These are phyloP conservation scores for Mallotus japonicus DNA, from an alignment of 441 rosid genomes.

Conservation along the genomic window DNA sequence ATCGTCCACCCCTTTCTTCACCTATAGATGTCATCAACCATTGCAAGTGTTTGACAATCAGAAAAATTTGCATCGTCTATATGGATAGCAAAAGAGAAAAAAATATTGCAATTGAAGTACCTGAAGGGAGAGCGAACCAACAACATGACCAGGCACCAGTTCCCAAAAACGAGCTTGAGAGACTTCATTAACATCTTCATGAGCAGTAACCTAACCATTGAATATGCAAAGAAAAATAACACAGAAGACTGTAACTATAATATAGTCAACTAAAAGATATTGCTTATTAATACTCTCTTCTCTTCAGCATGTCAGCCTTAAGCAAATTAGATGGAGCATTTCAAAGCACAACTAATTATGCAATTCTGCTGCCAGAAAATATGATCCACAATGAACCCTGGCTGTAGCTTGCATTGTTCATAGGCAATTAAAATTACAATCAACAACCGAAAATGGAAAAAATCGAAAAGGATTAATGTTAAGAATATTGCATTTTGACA, in stretches of 20 bases:
- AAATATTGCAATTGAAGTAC: slow-evolving; percentile 29
- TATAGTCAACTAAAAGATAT: not conserved
- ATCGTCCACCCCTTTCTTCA: slow-evolving; percentile 63
- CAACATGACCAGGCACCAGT: slow-evolving; percentile 82
- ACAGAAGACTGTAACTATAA: not conserved
- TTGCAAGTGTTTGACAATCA: not conserved
- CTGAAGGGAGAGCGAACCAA: slow-evolving; percentile 78
- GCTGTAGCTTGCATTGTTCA: no score
- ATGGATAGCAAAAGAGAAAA: not conserved
- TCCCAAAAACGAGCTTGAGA: slow-evolving; percentile 80
- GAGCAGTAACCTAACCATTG: slow-evolving; percentile 53
- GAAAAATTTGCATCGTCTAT: not conserved
- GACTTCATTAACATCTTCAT: slow-evolving; percentile 71
- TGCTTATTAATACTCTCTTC: not conserved
- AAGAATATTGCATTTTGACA: not conserved
- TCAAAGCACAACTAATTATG: not conserved
- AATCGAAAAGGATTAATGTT: not conserved
- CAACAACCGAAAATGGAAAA: not conserved
- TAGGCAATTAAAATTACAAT: no score
- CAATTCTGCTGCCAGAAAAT: not conserved
- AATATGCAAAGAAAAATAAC: not conserved
- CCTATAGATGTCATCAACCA: slow-evolving; percentile 34
- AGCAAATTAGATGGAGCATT: not conserved
- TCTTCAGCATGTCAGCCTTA: not conserved
- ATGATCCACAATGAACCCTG: not conserved